Conservation (phyloP, 73 alveolate genomes). For the Tetrahymena elliotti region DNA sequence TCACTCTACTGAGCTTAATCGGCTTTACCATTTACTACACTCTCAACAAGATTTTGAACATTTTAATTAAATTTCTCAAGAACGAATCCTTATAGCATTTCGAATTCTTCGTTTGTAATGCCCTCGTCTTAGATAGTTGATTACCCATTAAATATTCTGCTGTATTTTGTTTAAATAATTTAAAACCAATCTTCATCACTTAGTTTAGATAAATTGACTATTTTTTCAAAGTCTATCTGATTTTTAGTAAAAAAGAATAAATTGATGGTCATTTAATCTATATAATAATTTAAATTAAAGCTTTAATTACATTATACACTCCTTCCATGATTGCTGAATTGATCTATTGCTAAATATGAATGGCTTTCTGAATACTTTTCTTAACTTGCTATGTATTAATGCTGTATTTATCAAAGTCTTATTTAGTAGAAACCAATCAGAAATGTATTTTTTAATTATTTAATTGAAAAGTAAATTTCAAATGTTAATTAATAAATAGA, state of each 20-base stretch:
- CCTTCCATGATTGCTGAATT: background rate
- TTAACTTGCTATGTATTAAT: background rate
- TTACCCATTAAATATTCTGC: background rate
- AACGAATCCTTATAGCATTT: background rate
- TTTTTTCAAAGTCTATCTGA: background rate
- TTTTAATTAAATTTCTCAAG: background rate
- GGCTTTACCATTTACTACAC: background rate
- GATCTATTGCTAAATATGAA: too few species aligned
- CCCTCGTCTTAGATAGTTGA: background rate
- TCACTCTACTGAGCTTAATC: background rate
- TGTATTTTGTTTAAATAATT: background rate
- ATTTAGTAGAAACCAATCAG: background rate
- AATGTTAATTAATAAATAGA: background rate
- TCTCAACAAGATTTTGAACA: background rate
- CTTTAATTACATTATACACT: background rate
- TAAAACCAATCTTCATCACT: background rate
- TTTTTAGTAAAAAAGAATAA: background rate
- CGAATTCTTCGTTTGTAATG: background rate
- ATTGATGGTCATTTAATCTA: background rate
- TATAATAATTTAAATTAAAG: background rate
- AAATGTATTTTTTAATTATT: background rate
- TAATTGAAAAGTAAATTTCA: background rate
- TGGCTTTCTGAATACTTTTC: background rate
- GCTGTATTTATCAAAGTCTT: background rate
- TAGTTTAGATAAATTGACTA: background rate